These are phyloP conservation scores for Harringtonia aguacate DNA, from an alignment of 2,329 filamentous ascomycete species.

Conservation along the genomic window DNA sequence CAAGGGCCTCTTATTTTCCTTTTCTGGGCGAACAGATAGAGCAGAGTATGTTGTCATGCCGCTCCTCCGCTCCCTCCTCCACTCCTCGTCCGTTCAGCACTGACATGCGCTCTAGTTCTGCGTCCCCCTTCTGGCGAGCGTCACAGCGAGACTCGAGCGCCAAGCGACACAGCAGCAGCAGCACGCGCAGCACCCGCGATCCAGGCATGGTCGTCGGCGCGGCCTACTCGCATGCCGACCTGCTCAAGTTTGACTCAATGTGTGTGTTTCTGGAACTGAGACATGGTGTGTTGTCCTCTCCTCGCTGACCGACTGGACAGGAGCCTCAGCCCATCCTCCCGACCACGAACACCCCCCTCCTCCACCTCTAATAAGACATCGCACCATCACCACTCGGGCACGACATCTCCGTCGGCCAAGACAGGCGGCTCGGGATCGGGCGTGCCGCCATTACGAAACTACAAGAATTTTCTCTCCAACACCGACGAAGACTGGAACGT, in stretches of 20 bases:
- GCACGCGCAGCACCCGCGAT: constrained; percentile 28
- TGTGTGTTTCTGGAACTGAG: too few species aligned
- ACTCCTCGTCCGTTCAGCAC: background rate
- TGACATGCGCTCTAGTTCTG: constrained; percentile 42
- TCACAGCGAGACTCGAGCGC: constrained; percentile 41
- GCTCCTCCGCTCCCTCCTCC: background rate
- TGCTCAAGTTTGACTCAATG: constrained; percentile 78
- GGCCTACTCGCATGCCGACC: constrained; percentile 91
- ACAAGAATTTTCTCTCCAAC: constrained; percentile 71
- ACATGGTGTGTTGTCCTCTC: too few species aligned
- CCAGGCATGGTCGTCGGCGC: constrained; percentile 77
- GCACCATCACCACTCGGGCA: constrained; percentile 27
- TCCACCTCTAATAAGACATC: constrained; percentile 41
- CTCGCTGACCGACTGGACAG: constrained; percentile 24
- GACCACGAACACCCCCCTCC: constrained; percentile 68
- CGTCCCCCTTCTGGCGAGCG: constrained; percentile 80
- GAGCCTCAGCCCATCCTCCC: constrained; percentile 47
- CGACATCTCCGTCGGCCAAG: background rate
- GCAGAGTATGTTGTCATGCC: constrained; percentile 44
- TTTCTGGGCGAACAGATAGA: constrained; percentile 36
- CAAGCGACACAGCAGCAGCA: constrained; percentile 35
- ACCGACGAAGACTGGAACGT: constrained; percentile 75
- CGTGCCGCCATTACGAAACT: constrained; percentile 60
- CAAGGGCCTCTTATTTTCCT: background rate
- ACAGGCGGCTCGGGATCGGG: constrained; percentile 19